Evolutionary conservation across 345 rosid species (phyloP).

Genomic region (Arabis hirsuta): DNA sequence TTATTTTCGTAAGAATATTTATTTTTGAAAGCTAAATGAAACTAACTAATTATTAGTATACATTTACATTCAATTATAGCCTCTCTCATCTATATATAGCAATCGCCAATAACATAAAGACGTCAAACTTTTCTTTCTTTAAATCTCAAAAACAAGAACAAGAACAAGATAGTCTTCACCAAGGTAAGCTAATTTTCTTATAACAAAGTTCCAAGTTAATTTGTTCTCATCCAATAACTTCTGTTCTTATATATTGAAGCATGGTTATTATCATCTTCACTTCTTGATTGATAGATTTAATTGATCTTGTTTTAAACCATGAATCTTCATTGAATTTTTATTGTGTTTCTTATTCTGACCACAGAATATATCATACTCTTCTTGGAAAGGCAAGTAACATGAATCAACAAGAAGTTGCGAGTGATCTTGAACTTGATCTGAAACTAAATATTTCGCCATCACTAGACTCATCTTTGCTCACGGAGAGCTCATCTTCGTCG

Average conservation of each 20-base stretch:
- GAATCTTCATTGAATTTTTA: background rate
- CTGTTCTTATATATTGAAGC: background rate
- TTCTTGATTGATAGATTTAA: background rate
- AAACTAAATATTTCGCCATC: conserved; percentile 27
- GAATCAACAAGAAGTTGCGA: conserved; percentile 36
- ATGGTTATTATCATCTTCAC: background rate
- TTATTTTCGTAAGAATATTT: conserved; percentile 20
- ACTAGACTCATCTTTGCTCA: conserved; percentile 37
- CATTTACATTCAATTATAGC: conserved; percentile 25
- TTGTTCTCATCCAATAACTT: background rate
- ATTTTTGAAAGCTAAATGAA: conserved; percentile 40
- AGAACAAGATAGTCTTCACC: conserved; percentile 28
- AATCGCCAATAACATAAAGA: conserved; percentile 27
- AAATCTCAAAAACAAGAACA: conserved; percentile 37
- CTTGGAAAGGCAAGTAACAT: conserved; percentile 36
- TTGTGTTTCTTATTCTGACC: conserved; percentile 15
- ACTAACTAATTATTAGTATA: conserved; percentile 23
- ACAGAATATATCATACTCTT: conserved; percentile 7
- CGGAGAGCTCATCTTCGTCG: conserved; percentile 42
- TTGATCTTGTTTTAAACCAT: background rate
- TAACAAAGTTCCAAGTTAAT: conserved; percentile 10
- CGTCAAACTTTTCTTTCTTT: conserved; percentile 28
- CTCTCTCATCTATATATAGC: conserved; percentile 29
- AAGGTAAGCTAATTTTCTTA: conserved; percentile 33
- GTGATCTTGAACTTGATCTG: conserved; percentile 41